Percentiles rank a stretch among this genome's conserved stretches.
These are phyloP conservation scores for Pichia manshurica DNA, from an alignment of 805 yeast species.

Conservation along the genomic window DNA sequence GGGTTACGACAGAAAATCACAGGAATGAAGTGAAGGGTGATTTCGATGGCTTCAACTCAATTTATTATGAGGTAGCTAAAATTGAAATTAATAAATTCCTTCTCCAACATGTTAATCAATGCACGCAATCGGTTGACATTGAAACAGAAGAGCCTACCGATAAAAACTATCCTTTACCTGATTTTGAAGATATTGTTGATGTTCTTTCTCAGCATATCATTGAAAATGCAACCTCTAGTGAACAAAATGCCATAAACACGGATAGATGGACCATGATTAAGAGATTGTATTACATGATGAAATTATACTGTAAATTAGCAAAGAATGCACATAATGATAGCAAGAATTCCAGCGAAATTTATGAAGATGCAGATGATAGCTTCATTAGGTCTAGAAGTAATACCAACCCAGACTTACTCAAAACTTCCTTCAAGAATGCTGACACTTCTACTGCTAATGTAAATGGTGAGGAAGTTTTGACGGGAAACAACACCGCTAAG, in stretches of 20 bases:
- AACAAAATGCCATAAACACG: slow-evolving; percentile 31
- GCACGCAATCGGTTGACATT: slow-evolving; percentile 29
- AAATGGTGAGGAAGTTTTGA: not conserved
- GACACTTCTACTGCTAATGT: not conserved
- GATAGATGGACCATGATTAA: slow-evolving; percentile 71
- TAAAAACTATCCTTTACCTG: slow-evolving; percentile 35
- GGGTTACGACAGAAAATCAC: slow-evolving; percentile 67
- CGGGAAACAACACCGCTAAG: not conserved
- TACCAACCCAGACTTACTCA: too few species aligned
- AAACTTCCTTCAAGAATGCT: not conserved
- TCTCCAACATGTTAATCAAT: slow-evolving; percentile 42
- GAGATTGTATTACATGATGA: slow-evolving; percentile 62
- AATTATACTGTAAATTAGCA: slow-evolving; percentile 46
- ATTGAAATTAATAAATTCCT: slow-evolving; percentile 51
- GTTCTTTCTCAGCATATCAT: slow-evolving; percentile 45
- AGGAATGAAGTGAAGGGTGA: slow-evolving; percentile 68
- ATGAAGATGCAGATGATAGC: not conserved
- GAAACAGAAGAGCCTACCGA: slow-evolving; percentile 34
- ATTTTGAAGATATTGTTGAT: slow-evolving; percentile 48
- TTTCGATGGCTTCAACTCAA: slow-evolving; percentile 51
- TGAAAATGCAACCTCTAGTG: slow-evolving; percentile 21
- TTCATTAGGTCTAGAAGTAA: not conserved
- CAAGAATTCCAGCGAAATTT: not conserved
- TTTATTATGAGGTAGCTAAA: slow-evolving; percentile 43
- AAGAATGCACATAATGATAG: slow-evolving; percentile 10